phyloP scores from a whole-genome alignment of 2,329 filamentous ascomycete genomes.

The Paraphaeosphaeria minitans region DNA sequence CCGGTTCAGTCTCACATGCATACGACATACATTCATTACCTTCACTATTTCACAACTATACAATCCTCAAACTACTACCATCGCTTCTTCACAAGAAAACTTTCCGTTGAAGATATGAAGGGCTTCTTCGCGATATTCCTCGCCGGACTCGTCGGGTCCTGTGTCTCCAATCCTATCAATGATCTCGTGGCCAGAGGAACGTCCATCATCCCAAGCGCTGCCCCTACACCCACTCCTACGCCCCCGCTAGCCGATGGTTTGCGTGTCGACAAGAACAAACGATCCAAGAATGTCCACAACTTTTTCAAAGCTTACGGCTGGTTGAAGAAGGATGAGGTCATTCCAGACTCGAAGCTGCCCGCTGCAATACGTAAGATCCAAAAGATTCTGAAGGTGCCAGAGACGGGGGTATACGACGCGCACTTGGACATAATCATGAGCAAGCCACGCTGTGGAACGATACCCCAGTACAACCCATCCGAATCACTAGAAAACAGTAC shows the following conservation, averaged over 20 bases:
- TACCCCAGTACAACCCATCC: conserved; percentile 29
- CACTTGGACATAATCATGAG: conserved; percentile 32
- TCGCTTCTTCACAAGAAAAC: not conserved
- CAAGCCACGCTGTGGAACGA: conserved; percentile 32
- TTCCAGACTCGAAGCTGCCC: conserved; percentile 30
- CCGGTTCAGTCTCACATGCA: not conserved
- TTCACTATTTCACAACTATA: not conserved
- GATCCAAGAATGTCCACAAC: conserved; percentile 34
- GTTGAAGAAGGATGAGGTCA: conserved; percentile 25
- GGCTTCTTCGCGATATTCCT: conserved; percentile 9
- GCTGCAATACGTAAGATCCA: conserved; percentile 37
- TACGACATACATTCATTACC: not conserved
- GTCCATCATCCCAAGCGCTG: conserved; percentile 30
- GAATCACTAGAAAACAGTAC: conserved; percentile 18
- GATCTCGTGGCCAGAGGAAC: conserved; percentile 13
- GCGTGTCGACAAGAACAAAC: conserved; percentile 22
- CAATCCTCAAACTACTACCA: not conserved
- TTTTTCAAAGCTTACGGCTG: conserved; percentile 39
- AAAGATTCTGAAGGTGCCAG: conserved; percentile 28
- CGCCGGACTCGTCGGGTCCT: conserved; percentile 12
- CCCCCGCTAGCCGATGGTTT: conserved; percentile 14
- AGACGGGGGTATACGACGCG: conserved; percentile 33
- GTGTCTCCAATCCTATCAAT: conserved; percentile 10
- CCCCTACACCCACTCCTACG: conserved; percentile 15
- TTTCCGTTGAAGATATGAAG: conserved; percentile 15